Evolutionary conservation across 139 green algal species (phyloP).

Genomic region (Micromonas commoda): DNA sequence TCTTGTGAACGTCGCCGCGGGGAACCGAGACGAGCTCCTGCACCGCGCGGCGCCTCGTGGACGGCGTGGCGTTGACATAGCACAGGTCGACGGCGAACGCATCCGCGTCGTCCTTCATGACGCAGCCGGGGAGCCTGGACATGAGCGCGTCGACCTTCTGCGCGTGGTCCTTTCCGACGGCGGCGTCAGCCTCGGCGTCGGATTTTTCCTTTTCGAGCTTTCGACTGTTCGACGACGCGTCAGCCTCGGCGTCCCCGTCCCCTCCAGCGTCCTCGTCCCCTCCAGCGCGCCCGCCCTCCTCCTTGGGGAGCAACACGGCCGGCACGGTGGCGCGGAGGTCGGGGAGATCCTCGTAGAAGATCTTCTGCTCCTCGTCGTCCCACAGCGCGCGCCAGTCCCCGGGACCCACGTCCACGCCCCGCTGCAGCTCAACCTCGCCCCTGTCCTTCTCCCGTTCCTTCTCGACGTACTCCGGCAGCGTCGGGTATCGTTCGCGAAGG

Average conservation of each 20-base stretch:
- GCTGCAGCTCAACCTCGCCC: neutral
- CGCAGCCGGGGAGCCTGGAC: slow-evolving; percentile 53
- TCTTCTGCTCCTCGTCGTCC: slow-evolving; percentile 75
- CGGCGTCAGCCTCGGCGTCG: neutral
- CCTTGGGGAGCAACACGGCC: slow-evolving; percentile 61
- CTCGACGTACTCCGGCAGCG: neutral
- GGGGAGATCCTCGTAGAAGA: slow-evolving; percentile 80
- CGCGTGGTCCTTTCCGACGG: neutral
- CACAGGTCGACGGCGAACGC: slow-evolving; percentile 79
- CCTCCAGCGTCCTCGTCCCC: slow-evolving; percentile 3
- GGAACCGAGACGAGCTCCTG: slow-evolving; percentile 61
- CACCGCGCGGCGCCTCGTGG: slow-evolving; percentile 51
- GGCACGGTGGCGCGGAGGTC: slow-evolving; percentile 72
- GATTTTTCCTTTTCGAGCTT: slow-evolving; percentile 17
- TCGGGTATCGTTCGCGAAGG: neutral
- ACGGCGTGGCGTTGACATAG: slow-evolving; percentile 71
- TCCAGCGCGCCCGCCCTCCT: slow-evolving; percentile 15
- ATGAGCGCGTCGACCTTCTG: slow-evolving; percentile 61
- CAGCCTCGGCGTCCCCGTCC: too few relatives aligned
- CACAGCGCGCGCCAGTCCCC: slow-evolving; percentile 46
- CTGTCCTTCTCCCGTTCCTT: neutral
- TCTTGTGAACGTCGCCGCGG: slow-evolving; percentile 58
- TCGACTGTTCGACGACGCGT: neutral
- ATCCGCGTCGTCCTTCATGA: slow-evolving; percentile 71
- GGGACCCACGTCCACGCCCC: neutral